Evolutionary conservation across 495 filamentous ascomycete species (phyloP).

Genomic region (Entonaema liquescens): DNA sequence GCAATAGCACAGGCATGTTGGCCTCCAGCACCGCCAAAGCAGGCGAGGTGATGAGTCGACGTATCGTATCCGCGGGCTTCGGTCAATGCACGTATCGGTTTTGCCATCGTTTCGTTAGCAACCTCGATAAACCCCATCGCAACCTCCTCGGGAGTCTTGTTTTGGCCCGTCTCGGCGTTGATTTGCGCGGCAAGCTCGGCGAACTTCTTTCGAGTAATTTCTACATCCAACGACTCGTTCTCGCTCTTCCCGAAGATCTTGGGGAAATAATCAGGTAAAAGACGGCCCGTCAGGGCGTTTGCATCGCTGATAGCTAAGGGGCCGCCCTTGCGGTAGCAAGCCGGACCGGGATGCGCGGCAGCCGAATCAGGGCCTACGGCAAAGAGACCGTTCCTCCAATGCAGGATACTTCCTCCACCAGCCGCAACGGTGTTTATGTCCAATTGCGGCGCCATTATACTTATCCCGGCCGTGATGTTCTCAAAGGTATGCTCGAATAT

Average conservation of each 20-base stretch:
- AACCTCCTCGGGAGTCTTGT: constrained; percentile 77
- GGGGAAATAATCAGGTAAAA: constrained; percentile 84
- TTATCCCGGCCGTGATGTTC: constrained; percentile 82
- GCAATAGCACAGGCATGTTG: constrained; percentile 87
- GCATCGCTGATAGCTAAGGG: constrained; percentile 83
- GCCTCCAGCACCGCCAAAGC: constrained; percentile 83
- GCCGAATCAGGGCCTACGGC: constrained; percentile 86
- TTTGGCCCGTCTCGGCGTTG: constrained; percentile 64
- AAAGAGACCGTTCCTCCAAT: constrained; percentile 82
- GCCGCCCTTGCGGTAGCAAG: constrained; percentile 84
- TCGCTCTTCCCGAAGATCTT: constrained; percentile 87
- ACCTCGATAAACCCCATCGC: constrained; percentile 81
- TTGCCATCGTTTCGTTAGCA: constrained; percentile 84
- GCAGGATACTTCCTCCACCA: constrained; percentile 80
- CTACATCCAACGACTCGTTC: constrained; percentile 73
- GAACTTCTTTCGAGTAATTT: constrained; percentile 71
- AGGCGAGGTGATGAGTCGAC: constrained; percentile 75
- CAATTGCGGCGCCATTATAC: constrained; percentile 81
- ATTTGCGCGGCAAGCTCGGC: constrained; percentile 72
- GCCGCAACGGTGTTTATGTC: constrained; percentile 90
- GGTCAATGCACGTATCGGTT: constrained; percentile 79
- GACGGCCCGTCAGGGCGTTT: constrained; percentile 77
- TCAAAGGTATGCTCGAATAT: constrained; percentile 87
- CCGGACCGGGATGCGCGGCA: constrained; percentile 83
- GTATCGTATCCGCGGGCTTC: constrained; percentile 84